Base-by-base conservation (phyloP, 2,329 filamentous ascomycete genomes). In the Penicillium freii region DNA sequence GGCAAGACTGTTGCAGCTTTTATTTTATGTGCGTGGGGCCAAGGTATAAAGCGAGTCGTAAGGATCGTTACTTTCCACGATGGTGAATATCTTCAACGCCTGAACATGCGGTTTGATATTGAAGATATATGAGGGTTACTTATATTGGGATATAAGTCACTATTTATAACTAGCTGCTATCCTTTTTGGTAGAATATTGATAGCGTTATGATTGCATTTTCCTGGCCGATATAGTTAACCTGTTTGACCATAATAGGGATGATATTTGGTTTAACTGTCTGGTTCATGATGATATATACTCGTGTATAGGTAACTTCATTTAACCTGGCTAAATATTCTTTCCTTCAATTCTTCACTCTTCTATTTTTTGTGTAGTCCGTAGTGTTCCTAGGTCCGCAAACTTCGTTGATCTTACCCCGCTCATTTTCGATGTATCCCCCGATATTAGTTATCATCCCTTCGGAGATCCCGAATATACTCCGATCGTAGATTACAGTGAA, bases 71-170 rank as follows among this genome's bases (percentile, higher is more conserved):
- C 47, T 19, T 58, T 54, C 9, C 21, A 23, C 5, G 25, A 36
- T 11, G 31, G n/a, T 34, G n/a, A 29, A 31, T 2, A 19, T 10
- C 10, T 54, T 6, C 8, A 17, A n/a, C 11, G 5, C 1, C 3
- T 56, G 3, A 47, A 58, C 1, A n/a, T 58, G 13, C 51, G 46
- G 2, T 54, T 58, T 48, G 58, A 60, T 15, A 47, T 54, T 31
- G 54, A 46, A 4, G 40, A 38, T n/a, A 13, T 21, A 5, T 21
- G 31, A 36, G 5, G 38, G 10, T 31, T 17, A 29, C 5, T 45
- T 29, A 8, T 17, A 5, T 19, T 45, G 43, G 10, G 1, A 45
- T 19, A 6, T 29, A 44, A 1, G 10, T 19, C 5, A 19, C 0
- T 44, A 13, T 3, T 11, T 44, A 7, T 15, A 29, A 17, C 4